Base-by-base conservation (phyloP, 768 basidiomycete species). In the Lepiota venenata region DNA sequence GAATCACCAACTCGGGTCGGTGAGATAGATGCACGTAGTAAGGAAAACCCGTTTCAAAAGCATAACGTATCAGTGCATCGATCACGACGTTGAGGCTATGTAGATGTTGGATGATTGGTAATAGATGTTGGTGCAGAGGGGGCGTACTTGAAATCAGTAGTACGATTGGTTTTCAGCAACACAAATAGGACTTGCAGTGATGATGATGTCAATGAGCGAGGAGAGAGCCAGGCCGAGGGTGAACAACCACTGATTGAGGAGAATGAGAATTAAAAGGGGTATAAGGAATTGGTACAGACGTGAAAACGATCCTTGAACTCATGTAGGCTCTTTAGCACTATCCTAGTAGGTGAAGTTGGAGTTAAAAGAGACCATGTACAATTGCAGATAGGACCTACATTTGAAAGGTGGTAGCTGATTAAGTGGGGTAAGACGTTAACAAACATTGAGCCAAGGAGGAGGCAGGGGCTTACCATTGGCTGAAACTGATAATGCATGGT, bases 191-290 rank as follows among this genome's bases (percentile, higher is more conserved):
- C 73, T 74, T 0, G 60, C 69, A 0, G 80, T 77, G 48, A 82
- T 74, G n/a, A 81, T 36, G 35, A 82, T 63, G 54, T 82, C 81
- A 1, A 80, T 72, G 5, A 66, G 62, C 1, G 76, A 73, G 1
- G 80, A 82, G 35, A 82, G 66, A 0, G 77, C 73, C 7, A 82
- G 68, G 3, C 81, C 81, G 12, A 76, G 69, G 5, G 80, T 82
- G 57, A 81, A 80, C 16, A 80, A 63, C 80, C 80, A 82, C 80
- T 82, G 51, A 25, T 14, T 43, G 15, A 41, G 27, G n/a, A 36
- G 32, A 50, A 18, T 18, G 37, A 27, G 11, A 39, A 35, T 47
- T 43, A n/a, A 15, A n/a, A n/a, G 35, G 5, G 45, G 8, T 8
- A n/a, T 38, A 9, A 47, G 6, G 12, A 10, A 20, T 12, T 21